Base-by-base conservation (phyloP, 148 eudicot species). In the Polygonum aviculare region DNA sequence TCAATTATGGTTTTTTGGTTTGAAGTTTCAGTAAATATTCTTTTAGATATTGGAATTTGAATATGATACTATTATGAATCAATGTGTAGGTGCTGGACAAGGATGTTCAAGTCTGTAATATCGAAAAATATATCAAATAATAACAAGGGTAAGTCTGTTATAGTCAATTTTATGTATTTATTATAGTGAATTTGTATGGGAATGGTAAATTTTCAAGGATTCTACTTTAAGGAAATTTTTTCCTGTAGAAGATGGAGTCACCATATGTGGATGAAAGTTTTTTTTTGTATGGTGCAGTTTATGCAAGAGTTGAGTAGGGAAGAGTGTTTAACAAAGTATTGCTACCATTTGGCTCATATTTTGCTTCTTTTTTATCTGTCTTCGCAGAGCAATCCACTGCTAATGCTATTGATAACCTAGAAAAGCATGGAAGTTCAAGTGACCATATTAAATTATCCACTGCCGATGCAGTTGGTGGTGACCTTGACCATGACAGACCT, bases 401-500 rank as follows among this genome's bases (percentile, higher is more conserved):
- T 19, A 36, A 16, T 67, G 44, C 72, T 38, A n/a, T 36, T 67
- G 44, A 67, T 36, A n/a, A 67, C 45, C 72, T 15, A 16, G 72
- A 36, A 67, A 36, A 67, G 45, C 21, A 16, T 67, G 38, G 41
- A 38, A 18, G 45, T 67, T 67, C 45, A 35, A 67, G 45, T 38
- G 41, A 33, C 40, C 70, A 7, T 63, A 18, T 14, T 63, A 12
- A 11, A 31, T 15, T 33, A 63, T 31, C 38, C 39, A 26, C 70
- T 35, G 40, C 18, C 12, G 72, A 19, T 38, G 72, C 44, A 35
- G 2, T 35, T 38, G 72, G 40, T 38, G 72, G 40, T 67, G 72
- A 67, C 72, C 72, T 35, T 67, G 72, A 67, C 72, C 72, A 67
- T 7, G 44, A 67, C 18, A 67, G 72, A 67, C 72, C 72, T 35